These are phyloP conservation scores for Xylaria multiplex DNA, from an alignment of 2,329 filamentous ascomycete genomes.

Conservation along the genomic window DNA sequence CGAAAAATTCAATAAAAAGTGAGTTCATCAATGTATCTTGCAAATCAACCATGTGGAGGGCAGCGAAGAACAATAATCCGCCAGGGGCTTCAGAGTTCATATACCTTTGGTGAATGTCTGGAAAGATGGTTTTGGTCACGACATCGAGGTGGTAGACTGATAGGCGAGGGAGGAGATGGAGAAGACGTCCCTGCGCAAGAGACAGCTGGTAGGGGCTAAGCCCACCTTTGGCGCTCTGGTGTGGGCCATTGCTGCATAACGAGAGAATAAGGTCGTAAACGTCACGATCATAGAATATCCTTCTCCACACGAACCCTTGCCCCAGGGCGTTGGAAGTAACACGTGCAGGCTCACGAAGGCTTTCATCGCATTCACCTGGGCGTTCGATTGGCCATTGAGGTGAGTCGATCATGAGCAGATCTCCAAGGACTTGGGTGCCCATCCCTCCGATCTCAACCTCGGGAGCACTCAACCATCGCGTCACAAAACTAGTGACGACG, in stretches of 20 bases:
- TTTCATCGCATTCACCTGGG: slow-evolving; percentile 47
- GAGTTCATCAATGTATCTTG: slow-evolving; percentile 62
- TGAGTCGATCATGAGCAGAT: slow-evolving; percentile 67
- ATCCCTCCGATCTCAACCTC: slow-evolving; percentile 67
- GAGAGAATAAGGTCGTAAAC: slow-evolving; percentile 59
- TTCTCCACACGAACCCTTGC: slow-evolving; percentile 63
- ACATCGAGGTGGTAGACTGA: slow-evolving; percentile 58
- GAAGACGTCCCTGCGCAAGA: slow-evolving; percentile 63
- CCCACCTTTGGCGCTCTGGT: slow-evolving; percentile 44
- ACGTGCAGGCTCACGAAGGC: slow-evolving; percentile 50
- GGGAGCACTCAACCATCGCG: slow-evolving; percentile 63
- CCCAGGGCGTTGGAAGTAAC: slow-evolving; percentile 56
- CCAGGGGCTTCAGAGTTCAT: slow-evolving; percentile 43
- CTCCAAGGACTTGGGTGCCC: slow-evolving; percentile 60
- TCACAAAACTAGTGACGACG: slow-evolving; percentile 60
- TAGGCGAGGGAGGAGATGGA: slow-evolving; percentile 62
- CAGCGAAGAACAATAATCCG: slow-evolving; percentile 62
- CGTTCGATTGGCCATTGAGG: slow-evolving; percentile 49
- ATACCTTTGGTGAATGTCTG: slow-evolving; percentile 48
- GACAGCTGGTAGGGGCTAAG: slow-evolving; percentile 54
- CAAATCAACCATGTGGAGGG: slow-evolving; percentile 62
- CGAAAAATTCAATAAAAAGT: slow-evolving; percentile 64
- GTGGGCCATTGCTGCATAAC: slow-evolving; percentile 48
- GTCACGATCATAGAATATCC: slow-evolving; percentile 59
- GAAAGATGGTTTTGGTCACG: slow-evolving; percentile 52